Evolutionary conservation across 2,329 filamentous ascomycete species (phyloP).

Genomic region (Hypocrella siamensis): DNA sequence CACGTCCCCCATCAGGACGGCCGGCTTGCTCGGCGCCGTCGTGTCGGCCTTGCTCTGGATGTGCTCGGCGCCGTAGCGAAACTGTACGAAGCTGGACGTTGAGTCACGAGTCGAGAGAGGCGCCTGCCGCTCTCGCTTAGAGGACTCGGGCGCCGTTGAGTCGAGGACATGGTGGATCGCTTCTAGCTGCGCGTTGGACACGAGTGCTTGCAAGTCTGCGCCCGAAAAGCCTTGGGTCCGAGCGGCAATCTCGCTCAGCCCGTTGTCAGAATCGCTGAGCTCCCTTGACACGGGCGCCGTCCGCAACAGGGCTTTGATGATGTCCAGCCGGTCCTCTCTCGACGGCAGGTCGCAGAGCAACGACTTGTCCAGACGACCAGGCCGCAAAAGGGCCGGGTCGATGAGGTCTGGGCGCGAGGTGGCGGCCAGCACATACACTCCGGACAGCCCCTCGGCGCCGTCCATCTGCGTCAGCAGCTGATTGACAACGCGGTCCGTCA

Average conservation of each 20-base stretch:
- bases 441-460: slow-evolving; percentile 83
- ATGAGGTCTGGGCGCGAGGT: slow-evolving; percentile 90
- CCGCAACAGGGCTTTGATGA: slow-evolving; percentile 66
- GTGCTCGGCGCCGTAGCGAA: slow-evolving; percentile 57
- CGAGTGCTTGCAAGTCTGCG: slow-evolving; percentile 83
- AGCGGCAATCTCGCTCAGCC: slow-evolving; percentile 57
- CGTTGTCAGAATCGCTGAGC: slow-evolving; percentile 38
- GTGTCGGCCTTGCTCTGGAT: slow-evolving; percentile 22
- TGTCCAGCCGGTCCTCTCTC: slow-evolving; percentile 70
- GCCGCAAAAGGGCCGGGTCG: slow-evolving; percentile 80
- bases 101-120: slow-evolving; percentile 9
- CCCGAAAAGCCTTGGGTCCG: slow-evolving; percentile 84
- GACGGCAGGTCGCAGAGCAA: slow-evolving; percentile 81
- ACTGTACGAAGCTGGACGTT: slow-evolving; percentile 56
- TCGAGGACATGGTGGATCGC: slow-evolving; percentile 86
- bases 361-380: slow-evolving; percentile 85
- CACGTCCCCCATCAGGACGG: slow-evolving; percentile 56
- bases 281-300: slow-evolving; percentile 62
- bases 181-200: slow-evolving; percentile 93
- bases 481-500: slow-evolving; percentile 97
- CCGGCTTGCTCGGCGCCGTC: slow-evolving; percentile 31
- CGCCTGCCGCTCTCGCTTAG: slow-evolving; percentile 12
- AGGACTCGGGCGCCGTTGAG: slow-evolving; percentile 33
- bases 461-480: slow-evolving; percentile 98
- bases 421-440: slow-evolving; percentile 91